Percentiles rank a stretch among this genome's conserved stretches.
Evolutionary conservation across 257 asterid species (phyloP).

Genomic region (Solanum lignicaule): DNA sequence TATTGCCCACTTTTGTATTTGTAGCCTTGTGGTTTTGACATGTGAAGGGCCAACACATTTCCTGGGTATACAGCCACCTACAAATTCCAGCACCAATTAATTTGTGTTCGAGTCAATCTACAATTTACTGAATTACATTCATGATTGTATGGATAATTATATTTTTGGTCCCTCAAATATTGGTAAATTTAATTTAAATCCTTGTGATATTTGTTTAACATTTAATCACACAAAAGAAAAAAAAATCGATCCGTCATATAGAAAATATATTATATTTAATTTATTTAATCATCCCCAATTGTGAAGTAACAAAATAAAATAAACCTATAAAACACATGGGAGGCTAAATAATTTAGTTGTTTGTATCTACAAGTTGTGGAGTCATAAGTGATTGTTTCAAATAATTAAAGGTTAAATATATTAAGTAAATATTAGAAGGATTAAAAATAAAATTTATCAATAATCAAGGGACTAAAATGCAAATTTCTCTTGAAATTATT

Average conservation of each 20-base stretch:
- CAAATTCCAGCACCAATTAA: background rate
- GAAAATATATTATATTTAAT: background rate
- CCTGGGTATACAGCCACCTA: conserved; percentile 87
- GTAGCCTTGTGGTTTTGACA: conserved; percentile 90
- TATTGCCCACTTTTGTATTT: conserved; percentile 81
- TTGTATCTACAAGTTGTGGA: too few species aligned
- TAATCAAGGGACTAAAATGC: background rate
- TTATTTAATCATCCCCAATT: background rate
- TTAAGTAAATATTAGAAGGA: background rate
- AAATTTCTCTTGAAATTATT: background rate
- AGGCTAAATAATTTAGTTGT: background rate
- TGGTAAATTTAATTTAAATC: background rate
- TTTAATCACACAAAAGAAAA: background rate
- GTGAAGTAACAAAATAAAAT: background rate
- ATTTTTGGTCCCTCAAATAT: background rate
- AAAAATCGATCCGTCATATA: too few species aligned
- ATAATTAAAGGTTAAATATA: background rate
- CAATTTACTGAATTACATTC: too few species aligned
- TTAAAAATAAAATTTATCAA: background rate
- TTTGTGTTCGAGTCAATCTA: background rate
- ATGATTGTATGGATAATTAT: background rate
- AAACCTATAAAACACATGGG: background rate
- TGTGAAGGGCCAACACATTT: conserved; percentile 72
- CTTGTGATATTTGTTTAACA: background rate
- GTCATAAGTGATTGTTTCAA: background rate